These are phyloP conservation scores for Athelia sp. DNA, from an alignment of 1,284 basidiomycete genomes.

Conservation along the genomic window DNA sequence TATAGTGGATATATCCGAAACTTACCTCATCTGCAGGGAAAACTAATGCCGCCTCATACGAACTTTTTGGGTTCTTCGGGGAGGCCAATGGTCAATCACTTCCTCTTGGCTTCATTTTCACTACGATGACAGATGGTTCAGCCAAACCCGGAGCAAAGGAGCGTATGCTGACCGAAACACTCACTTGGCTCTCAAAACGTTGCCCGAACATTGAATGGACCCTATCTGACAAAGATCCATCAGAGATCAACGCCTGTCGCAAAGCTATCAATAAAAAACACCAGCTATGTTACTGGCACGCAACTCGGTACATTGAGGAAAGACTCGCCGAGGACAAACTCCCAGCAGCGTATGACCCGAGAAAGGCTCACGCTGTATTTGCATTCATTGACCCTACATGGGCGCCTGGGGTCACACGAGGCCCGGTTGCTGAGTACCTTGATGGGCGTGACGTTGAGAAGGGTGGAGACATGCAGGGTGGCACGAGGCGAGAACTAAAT, in stretches of 20 bases:
- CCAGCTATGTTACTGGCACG: constrained; percentile 6
- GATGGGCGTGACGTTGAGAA: constrained; percentile 1
- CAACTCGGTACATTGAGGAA: constrained; percentile 3
- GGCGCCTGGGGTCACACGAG: constrained; percentile 1
- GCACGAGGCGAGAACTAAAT: neutral
- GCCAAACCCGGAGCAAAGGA: constrained; percentile 2
- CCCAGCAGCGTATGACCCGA: constrained; percentile 5
- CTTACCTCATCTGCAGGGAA: constrained; percentile 1
- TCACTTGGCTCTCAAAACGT: neutral
- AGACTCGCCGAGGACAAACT: constrained; percentile 5
- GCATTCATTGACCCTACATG: constrained; percentile 8
- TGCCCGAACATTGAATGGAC: constrained; percentile 2
- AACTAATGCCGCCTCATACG: constrained; percentile 3
- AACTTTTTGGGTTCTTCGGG: constrained; percentile 1
- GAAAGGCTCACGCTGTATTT: constrained; percentile 3
- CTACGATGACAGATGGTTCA: neutral
- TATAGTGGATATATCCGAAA: neutral
- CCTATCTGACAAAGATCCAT: constrained; percentile 5
- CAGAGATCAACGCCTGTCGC: constrained; percentile 4
- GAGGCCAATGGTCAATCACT: constrained; percentile 4
- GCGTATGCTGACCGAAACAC: neutral
- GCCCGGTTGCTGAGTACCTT: neutral
- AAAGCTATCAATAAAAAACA: neutral
- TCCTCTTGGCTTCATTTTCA: constrained; percentile 3
- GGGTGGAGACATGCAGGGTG: neutral